Base-by-base conservation (phyloP, 352 stramenopile species). In the Thalassiosira mediterranea region DNA sequence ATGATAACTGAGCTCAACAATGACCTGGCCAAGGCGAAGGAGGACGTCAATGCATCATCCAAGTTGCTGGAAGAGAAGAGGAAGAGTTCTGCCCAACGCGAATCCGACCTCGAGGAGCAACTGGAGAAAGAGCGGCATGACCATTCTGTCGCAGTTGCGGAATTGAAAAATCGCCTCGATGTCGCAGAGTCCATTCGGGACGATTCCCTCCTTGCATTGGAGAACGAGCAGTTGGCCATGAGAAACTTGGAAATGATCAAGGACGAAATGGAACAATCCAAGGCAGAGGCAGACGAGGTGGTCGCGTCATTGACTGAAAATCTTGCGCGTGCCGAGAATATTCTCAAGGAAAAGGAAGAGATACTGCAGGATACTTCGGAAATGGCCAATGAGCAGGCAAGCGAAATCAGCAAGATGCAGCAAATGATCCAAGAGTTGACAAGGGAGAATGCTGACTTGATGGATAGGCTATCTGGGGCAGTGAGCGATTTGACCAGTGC, bases 71-170 rank as follows among this genome's bases (percentile, higher is more conserved):
- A 47, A 63, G 54, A 52, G 17, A 5, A 47, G 10, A 42, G 34
- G 34, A 13, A 42, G 34, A 42, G 7, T 13, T 42, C 34, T 42
- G n/a, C n/a, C n/a, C n/a, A n/a, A n/a, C n/a, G n/a, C n/a, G n/a
- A n/a, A n/a, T 17, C 19, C 26, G 23, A 26, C 13, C 46, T 81
- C 0, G 34, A 76, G 47, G 29, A 72, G 47, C 19, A n/a, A 26
- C 66, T 76, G 13, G 47, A 42, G 23, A 21, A 63, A 25, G 57
- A 69, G 56, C 10, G 46, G 29, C 4, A 34, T 5, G 19, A 56
- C 49, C 66, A 76, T 4, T 23, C n/a, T 13, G 32, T 19, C 3
- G 15, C 23, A 48, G 21, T 63, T 32, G 23, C 25, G 4, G 32
- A 40, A n/a, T 37, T 65, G 40, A 19, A 58, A 26, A 17, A 63